Percentiles rank a stretch among this genome's conserved stretches.
Evolutionary conservation across 192 early-diverging fungal species (phyloP).

Genomic region (Tieghemiomyces parasiticus): DNA sequence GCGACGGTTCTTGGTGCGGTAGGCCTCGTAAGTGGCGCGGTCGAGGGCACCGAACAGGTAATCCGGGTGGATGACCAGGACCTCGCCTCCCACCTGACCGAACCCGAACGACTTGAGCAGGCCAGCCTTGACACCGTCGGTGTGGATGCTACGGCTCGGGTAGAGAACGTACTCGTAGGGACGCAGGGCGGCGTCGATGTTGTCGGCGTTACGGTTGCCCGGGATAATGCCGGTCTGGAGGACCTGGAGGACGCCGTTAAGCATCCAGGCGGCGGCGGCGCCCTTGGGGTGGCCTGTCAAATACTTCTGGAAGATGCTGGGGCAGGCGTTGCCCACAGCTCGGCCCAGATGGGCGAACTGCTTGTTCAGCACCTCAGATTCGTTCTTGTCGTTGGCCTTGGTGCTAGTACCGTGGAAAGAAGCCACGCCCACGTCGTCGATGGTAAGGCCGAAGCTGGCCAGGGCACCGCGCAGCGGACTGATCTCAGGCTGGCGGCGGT

Average conservation of each 20-base stretch:
- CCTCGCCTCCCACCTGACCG: conserved; percentile 86
- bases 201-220: conserved; percentile 86
- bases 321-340: conserved; percentile 59
- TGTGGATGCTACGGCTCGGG: conserved; percentile 72
- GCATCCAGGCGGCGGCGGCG: conserved; percentile 93
- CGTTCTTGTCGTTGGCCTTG: conserved; percentile 91
- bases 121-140: conserved; percentile 79
- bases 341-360: conserved; percentile 81
- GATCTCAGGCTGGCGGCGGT: conserved; percentile 48
- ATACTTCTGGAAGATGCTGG: conserved; percentile 81
- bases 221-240: conserved; percentile 76
- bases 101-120: conserved; percentile 91
- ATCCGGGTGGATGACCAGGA: conserved; percentile 76
- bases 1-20: conserved; percentile 45
- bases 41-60: conserved; percentile 64
- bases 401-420: conserved; percentile 96
- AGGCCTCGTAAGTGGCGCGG: conserved; percentile 49
- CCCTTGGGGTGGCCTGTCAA: conserved; percentile 96
- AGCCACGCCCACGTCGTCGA: conserved; percentile 85
- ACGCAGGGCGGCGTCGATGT: conserved; percentile 56
- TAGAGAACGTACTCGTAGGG: conserved; percentile 71
- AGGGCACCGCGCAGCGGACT: conserved; percentile 78
- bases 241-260: conserved; percentile 79
- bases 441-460: conserved; percentile 70
- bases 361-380: conserved; percentile 68